Conservation (phyloP, 257 asterid genomes). For the Paraleonurus japonicus region DNA sequence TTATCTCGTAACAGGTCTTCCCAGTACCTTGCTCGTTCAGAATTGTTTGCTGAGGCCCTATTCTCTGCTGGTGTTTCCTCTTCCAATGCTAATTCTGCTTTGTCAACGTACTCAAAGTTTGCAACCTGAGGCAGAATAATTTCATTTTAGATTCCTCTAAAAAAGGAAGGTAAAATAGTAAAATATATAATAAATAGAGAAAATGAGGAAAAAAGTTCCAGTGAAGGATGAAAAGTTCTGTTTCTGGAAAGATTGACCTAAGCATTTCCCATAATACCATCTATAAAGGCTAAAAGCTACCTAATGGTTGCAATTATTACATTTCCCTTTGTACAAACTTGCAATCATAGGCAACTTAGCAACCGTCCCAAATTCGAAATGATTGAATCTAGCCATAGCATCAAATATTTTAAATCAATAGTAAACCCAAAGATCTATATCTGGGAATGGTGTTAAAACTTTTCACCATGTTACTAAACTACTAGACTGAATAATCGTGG, state of each 20-base stretch:
- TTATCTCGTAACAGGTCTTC: constrained; percentile 84
- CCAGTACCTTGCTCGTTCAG: constrained; percentile 79
- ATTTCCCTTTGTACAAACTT: constrained; percentile 3
- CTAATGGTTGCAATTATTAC: constrained; percentile 3
- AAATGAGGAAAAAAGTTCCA: constrained; percentile 2
- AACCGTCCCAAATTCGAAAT: neutral
- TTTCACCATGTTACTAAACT: neutral
- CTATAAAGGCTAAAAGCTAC: constrained; percentile 9
- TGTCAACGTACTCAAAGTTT: constrained; percentile 85
- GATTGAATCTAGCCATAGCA: neutral
- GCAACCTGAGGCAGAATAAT: constrained; percentile 66
- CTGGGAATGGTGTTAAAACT: constrained; percentile 6
- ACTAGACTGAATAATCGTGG: constrained; percentile 12
- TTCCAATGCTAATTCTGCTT: constrained; percentile 67
- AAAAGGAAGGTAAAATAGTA: neutral
- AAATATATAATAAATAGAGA: constrained; percentile 14
- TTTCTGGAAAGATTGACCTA: constrained; percentile 2
- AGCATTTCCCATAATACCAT: constrained; percentile 10
- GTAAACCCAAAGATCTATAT: neutral
- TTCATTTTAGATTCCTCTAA: constrained; percentile 22
- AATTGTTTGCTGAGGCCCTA: constrained; percentile 56
- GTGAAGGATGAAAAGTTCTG: constrained; percentile 7
- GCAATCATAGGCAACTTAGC: constrained; percentile 5
- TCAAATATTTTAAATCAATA: neutral
- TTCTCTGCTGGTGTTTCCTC: constrained; percentile 68